Conservation (phyloP, 495 filamentous ascomycete genomes). For the Paragyromitra xinjiangensis region DNA sequence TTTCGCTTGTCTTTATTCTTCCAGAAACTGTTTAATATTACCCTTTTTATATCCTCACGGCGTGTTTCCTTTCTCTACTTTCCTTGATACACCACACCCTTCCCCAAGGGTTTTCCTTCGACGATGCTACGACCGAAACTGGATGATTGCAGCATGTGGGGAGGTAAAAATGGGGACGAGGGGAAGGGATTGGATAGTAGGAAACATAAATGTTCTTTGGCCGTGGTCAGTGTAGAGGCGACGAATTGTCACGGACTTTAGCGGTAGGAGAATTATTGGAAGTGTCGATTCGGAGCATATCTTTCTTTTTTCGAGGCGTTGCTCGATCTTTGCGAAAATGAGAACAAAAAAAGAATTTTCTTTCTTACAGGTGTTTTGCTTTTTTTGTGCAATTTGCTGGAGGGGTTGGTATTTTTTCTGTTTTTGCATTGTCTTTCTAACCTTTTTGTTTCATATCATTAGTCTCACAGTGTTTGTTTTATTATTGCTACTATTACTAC, state of each 20-base stretch:
- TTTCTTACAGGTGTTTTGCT: constrained; percentile 51
- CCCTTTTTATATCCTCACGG: constrained; percentile 54
- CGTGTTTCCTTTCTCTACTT: constrained; percentile 55
- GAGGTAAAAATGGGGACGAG: constrained; percentile 38
- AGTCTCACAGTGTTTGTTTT: constrained; percentile 38
- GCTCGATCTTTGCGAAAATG: constrained; percentile 44
- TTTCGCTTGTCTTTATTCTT: constrained; percentile 56
- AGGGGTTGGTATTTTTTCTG: constrained; percentile 50
- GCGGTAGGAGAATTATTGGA: constrained; percentile 34
- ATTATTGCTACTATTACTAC: constrained; percentile 34
- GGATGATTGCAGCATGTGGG: constrained; percentile 55
- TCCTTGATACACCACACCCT: constrained; percentile 54
- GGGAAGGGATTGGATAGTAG: constrained; percentile 33
- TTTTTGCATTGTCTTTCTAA: constrained; percentile 43
- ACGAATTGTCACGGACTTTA: constrained; percentile 49
- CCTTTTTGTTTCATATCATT: constrained; percentile 53
- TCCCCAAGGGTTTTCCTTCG: constrained; percentile 42
- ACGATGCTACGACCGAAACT: constrained; percentile 56
- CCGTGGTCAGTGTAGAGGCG: constrained; percentile 45
- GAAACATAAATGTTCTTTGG: constrained; percentile 44
- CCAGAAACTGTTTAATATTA: constrained; percentile 58
- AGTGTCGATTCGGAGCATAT: constrained; percentile 48
- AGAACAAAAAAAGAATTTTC: constrained; percentile 51
- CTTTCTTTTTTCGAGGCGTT: constrained; percentile 41
- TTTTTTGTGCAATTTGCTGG: constrained; percentile 54